phyloP scores from a whole-genome alignment of 768 basidiomycete species.

The Filobasidium floriforme region DNA sequence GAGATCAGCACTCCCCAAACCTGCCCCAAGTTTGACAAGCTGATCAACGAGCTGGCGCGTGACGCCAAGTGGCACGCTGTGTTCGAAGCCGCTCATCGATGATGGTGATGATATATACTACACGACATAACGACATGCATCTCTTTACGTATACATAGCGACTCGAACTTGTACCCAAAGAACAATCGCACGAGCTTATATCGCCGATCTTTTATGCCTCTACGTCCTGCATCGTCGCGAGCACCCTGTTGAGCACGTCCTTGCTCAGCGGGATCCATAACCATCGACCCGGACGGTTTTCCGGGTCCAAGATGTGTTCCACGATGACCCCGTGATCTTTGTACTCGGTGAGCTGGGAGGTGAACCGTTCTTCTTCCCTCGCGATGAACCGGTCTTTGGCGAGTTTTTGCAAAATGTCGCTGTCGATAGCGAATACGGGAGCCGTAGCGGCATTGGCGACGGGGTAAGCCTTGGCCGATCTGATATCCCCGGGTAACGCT shows the following conservation, averaged over 20 bases:
- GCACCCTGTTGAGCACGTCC: slow-evolving; percentile 54
- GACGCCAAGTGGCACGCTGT: slow-evolving; percentile 33
- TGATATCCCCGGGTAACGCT: slow-evolving; percentile 48
- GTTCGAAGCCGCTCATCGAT: slow-evolving; percentile 9
- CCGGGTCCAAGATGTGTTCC: slow-evolving; percentile 46
- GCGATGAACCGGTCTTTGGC: slow-evolving; percentile 81
- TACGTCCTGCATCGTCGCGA: slow-evolving; percentile 37
- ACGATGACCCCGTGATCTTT: slow-evolving; percentile 82
- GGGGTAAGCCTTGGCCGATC: slow-evolving; percentile 43
- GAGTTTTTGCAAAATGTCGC: slow-evolving; percentile 45
- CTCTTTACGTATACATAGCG: background rate
- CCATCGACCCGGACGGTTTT: slow-evolving; percentile 52
- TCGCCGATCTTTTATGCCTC: slow-evolving; percentile 23
- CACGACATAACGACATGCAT: background rate
- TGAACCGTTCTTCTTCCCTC: slow-evolving; percentile 73
- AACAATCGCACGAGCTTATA: background rate
- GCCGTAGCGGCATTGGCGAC: slow-evolving; percentile 57
- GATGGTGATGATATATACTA: background rate
- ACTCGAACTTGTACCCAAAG: background rate
- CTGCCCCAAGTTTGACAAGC: slow-evolving; percentile 65
- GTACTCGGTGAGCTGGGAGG: slow-evolving; percentile 78
- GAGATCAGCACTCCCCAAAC: slow-evolving; percentile 61
- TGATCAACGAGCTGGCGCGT: slow-evolving; percentile 54
- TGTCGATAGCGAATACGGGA: slow-evolving; percentile 55
- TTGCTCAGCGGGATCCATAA: slow-evolving; percentile 82